Evolutionary conservation across 345 rosid genomes (phyloP), one percentile per base, ranked within the genome.

Genomic region (Lepidium sativum): DNA sequence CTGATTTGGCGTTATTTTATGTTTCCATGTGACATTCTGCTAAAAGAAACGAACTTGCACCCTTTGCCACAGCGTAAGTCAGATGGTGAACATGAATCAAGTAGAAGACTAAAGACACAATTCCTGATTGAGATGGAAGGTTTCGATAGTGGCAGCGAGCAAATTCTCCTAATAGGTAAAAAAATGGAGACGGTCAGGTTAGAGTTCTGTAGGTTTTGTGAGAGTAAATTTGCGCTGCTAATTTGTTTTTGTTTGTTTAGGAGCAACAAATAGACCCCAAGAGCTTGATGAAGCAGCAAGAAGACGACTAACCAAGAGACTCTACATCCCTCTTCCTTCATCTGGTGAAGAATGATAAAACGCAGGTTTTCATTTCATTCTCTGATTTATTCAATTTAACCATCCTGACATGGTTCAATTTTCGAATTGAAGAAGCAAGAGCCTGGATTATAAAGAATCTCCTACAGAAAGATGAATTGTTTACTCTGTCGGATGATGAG

Each of bases 221-320:
- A 23, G 43, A 14, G 8, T 32, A 48, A 51, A 43, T 50, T 6
- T 6, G 23, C 29, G 35, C 8, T 62, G 32, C 34, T 61, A 6
- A 15, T 6, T 25, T 59, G 13, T 68, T 42, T 79, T 17, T 43
- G 41, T 38, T 42, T 75, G 39, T 59, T 77, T 76, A 94, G 96
- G 99, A 71, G 99, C 99, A 58, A 90, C 97, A 41, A 94, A 90
- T 80, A 81, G 97, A 67, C 97, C 99, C 53, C 99, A 94, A 75
- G 99, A 94, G 78, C 96, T 94, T 20, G 97, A 94, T 79, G 97
- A 94, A 76, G 95, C 97, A 53, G 99, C 99, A 35, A 74, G 99
- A 69, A 90, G 97, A 68, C 82, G 97, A 63, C 96, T 94, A 54
- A 85, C 91, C 27, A 94, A 94, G 78, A 81, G 96, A 69, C 91